Evolutionary conservation across 225 moss, liverwort and hornwort genomes (phyloP).

Genomic region (Pseudoscleropodium purum): DNA sequence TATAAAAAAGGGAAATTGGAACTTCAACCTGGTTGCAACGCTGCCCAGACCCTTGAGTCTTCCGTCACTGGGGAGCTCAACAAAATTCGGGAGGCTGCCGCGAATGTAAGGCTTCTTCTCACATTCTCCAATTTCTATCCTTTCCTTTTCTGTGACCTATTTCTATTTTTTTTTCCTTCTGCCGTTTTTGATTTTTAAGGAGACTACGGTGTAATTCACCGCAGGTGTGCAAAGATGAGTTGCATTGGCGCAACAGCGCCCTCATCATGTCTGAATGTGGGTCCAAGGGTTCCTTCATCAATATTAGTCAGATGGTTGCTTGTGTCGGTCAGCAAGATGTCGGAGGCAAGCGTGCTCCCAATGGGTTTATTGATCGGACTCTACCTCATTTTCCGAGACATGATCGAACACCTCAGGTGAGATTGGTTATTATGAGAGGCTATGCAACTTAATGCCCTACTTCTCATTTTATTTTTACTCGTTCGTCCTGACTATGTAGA

Average conservation of each 20-base stretch:
- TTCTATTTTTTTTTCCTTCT: neutral
- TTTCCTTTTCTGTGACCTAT: neutral
- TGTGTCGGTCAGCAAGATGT: conserved; percentile 98
- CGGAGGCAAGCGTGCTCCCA: conserved; percentile 90
- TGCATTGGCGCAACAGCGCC: conserved; percentile 98
- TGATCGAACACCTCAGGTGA: conserved; percentile 92
- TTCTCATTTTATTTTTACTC: neutral
- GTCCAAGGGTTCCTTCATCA: conserved; percentile 96
- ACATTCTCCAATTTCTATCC: neutral
- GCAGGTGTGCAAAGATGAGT: conserved; percentile 88
- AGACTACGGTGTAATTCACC: neutral
- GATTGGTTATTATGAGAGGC: neutral
- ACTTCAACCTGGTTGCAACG: conserved; percentile 88
- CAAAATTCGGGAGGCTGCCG: conserved; percentile 96
- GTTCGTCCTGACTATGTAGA: neutral
- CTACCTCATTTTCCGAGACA: conserved; percentile 90
- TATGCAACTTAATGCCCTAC: neutral
- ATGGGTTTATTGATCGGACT: conserved; percentile 95
- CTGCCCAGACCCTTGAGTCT: conserved; percentile 91
- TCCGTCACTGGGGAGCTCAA: conserved; percentile 83
- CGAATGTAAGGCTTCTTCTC: conserved; percentile 43
- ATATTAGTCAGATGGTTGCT: conserved; percentile 99
- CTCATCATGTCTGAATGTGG: conserved; percentile 98
- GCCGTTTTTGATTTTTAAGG: neutral
- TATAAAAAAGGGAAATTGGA: conserved; percentile 80